phyloP scores from a whole-genome alignment of 176 grass and related monocot genomes.

The Alopecurus myosuroides region DNA sequence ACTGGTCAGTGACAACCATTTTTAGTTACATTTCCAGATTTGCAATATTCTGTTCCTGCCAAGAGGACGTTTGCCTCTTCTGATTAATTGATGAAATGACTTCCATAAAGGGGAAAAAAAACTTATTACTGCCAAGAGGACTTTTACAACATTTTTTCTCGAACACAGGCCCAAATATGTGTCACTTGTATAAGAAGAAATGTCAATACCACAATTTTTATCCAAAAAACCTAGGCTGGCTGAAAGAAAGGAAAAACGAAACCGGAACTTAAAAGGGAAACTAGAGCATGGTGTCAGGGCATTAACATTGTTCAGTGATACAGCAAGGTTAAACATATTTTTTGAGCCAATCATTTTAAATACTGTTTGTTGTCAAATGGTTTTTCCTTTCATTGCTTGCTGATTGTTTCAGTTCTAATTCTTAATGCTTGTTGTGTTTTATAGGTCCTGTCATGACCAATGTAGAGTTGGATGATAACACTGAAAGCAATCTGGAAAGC shows the following conservation, averaged over 20 bases:
- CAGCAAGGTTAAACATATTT: neutral
- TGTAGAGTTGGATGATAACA: constrained; percentile 4
- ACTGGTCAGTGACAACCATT: neutral
- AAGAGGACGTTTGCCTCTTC: no score
- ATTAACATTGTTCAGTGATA: neutral
- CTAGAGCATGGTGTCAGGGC: neutral
- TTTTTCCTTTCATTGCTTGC: neutral
- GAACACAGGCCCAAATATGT: neutral
- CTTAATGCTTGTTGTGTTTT: constrained; percentile 19
- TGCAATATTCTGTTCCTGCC: neutral
- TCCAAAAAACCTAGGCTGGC: neutral
- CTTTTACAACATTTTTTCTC: no score
- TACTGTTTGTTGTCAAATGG: neutral
- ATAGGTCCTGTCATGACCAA: constrained; percentile 31
- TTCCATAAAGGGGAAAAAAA: neutral
- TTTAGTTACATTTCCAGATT: neutral
- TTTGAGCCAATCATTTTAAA: neutral
- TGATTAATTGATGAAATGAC: neutral
- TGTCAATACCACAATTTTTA: no score
- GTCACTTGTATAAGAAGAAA: neutral
- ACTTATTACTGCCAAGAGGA: neutral
- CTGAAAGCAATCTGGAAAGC: constrained; percentile 40
- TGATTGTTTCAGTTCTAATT: constrained; percentile 8
- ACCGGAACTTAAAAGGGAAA: neutral
- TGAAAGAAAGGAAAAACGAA: neutral